Evolutionary conservation across 495 filamentous ascomycete species (phyloP).

Genomic region (Talaromyces trachyspermus): DNA sequence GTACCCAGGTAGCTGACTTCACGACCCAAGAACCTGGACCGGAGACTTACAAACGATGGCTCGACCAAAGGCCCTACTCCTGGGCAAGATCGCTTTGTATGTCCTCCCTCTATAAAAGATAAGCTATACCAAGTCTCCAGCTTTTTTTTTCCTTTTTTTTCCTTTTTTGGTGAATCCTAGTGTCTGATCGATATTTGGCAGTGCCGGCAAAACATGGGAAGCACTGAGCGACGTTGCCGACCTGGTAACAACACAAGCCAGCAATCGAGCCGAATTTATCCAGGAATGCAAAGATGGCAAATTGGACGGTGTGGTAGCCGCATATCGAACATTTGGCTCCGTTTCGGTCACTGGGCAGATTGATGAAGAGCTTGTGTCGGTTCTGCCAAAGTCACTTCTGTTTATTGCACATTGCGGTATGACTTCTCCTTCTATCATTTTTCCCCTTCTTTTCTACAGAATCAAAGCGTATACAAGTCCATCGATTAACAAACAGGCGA

Average conservation of each 20-base stretch:
- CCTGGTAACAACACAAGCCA: constrained; percentile 38
- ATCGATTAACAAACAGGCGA: not conserved
- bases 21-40: no score
- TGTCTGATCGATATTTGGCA: constrained; percentile 10
- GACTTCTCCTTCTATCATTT: not conserved
- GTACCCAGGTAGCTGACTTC: no score
- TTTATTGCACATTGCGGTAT: constrained; percentile 51
- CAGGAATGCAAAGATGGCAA: constrained; percentile 61
- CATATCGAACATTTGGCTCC: constrained; percentile 73
- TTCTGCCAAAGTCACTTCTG: constrained; percentile 45
- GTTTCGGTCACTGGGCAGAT: constrained; percentile 59
- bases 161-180: no score
- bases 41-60: not conserved
- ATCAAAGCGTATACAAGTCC: no score
- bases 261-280: constrained; percentile 62
- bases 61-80: constrained; percentile 42
- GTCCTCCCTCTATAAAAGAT: constrained; percentile 11
- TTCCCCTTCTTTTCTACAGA: not conserved
- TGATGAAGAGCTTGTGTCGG: constrained; percentile 57
- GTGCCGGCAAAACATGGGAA: constrained; percentile 42
- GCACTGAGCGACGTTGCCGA: constrained; percentile 44
- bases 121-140: not conserved
- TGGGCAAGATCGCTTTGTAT: constrained; percentile 53
- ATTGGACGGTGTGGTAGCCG: constrained; percentile 57
- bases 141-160: no score